phyloP scores from a whole-genome alignment of 208 protist genomes.

The Ichthyophonus hoferi region DNA sequence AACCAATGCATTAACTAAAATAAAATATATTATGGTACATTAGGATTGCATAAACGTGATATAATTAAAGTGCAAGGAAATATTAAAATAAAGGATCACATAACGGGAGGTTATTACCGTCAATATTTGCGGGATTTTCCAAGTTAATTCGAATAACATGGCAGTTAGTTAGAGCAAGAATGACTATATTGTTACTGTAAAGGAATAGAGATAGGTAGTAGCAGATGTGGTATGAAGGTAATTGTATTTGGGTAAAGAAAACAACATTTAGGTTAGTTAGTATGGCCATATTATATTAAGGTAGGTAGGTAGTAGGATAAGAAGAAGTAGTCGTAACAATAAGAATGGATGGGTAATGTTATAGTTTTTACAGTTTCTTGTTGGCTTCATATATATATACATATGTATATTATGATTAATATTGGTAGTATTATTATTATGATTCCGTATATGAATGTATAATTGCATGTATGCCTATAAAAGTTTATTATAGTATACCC shows the following conservation, averaged over 20 bases:
- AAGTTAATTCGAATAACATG: constrained; percentile 50
- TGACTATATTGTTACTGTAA: constrained; percentile 39
- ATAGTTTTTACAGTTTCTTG: neutral
- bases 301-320: neutral
- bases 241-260: neutral
- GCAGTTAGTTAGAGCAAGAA: constrained; percentile 38
- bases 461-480: too few relatives aligned
- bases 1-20: too few relatives aligned
- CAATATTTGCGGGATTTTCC: constrained; percentile 30
- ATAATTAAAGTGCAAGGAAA: too few relatives aligned
- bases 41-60: too few relatives aligned
- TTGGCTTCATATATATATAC: neutral
- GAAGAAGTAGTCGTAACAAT: too few relatives aligned
- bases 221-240: neutral
- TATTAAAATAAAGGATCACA: too few relatives aligned
- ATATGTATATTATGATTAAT: too few relatives aligned
- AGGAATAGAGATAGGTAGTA: neutral
- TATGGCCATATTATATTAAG: neutral
- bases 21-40: too few relatives aligned
- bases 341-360: too few relatives aligned
- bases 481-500: too few relatives aligned
- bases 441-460: too few relatives aligned
- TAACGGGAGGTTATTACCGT: constrained; percentile 24
- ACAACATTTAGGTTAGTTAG: neutral
- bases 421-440: too few relatives aligned